Evolutionary conservation across 2,329 filamentous ascomycete species (phyloP).

Genomic region (Sporothrix curviconia): DNA sequence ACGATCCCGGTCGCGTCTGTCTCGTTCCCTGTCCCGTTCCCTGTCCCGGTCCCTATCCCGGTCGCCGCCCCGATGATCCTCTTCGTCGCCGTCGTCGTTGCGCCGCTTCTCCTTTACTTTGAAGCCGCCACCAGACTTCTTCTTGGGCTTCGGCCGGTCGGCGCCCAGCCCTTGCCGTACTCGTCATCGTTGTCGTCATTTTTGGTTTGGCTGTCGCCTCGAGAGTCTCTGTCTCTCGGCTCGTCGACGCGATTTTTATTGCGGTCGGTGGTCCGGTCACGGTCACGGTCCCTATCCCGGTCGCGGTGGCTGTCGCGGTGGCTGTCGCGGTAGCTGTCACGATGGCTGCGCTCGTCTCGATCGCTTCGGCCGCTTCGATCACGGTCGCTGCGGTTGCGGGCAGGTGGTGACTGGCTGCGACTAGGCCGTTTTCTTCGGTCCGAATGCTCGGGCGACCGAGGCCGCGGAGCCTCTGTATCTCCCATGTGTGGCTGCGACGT

Average conservation of each 20-base stretch:
- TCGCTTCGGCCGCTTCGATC: not conserved
- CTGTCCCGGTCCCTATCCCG: conserved; percentile 24
- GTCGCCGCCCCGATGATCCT: conserved; percentile 28
- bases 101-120: conserved; percentile 53
- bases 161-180: conserved; percentile 22
- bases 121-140: conserved; percentile 39
- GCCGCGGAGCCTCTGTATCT: conserved; percentile 3
- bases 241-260: not conserved
- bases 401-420: conserved; percentile 11
- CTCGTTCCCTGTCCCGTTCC: conserved; percentile 22
- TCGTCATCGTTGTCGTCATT: conserved; percentile 20
- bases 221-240: not conserved
- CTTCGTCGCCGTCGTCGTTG: conserved; percentile 36
- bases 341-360: conserved; percentile 18
- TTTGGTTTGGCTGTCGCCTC: too few relatives aligned
- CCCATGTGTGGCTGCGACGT: not conserved
- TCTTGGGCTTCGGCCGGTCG: conserved; percentile 23
- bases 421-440: conserved; percentile 2
- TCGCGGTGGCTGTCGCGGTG: conserved; percentile 22
- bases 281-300: conserved; percentile 21
- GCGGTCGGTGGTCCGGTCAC: not conserved
- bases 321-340: conserved; percentile 21
- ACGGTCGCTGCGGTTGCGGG: not conserved
- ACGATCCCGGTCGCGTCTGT: conserved; percentile 18
- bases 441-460: conserved; percentile 6